Evolutionary conservation across 441 rosid species (phyloP).

Genomic region (Isatis lusitanica): DNA sequence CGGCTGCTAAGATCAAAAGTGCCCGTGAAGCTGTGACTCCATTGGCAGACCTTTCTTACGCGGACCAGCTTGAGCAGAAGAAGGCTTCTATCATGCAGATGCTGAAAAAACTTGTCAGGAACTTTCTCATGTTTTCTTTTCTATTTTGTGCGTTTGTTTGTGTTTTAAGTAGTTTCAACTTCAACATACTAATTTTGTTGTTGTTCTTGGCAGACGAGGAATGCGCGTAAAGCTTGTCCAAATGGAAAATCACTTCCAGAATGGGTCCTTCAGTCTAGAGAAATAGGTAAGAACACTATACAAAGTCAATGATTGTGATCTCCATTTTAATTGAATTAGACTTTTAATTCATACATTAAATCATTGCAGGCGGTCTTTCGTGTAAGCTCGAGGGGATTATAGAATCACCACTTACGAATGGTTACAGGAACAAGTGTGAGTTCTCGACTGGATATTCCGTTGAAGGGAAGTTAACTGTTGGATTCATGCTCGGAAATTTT

Average conservation of each 20-base stretch:
- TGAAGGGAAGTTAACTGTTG: constrained; percentile 79
- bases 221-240: constrained; percentile 87
- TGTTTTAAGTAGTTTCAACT: neutral
- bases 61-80: constrained; percentile 72
- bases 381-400: constrained; percentile 82
- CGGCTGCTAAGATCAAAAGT: constrained; percentile 45
- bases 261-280: constrained; percentile 78
- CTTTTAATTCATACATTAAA: constrained; percentile 4
- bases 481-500: constrained; percentile 91
- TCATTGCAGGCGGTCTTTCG: constrained; percentile 77
- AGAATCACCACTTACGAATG: constrained; percentile 76
- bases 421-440: constrained; percentile 97
- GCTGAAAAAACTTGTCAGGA: constrained; percentile 70
- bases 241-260: constrained; percentile 76
- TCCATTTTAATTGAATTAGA: neutral
- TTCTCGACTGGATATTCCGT: constrained; percentile 88
- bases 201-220: constrained; percentile 67
- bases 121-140: neutral
- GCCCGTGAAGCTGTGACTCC: constrained; percentile 90
- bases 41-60: constrained; percentile 63
- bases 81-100: constrained; percentile 55
- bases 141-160: neutral
- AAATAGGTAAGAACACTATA: constrained; percentile 56
- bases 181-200: constrained; percentile 30
- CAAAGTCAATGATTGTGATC: constrained; percentile 4